A percentile compares a stretch with the other conserved stretches of the same genome.
These are phyloP conservation scores for Tulasnella sp. DNA, from an alignment of 768 basidiomycete species.

Conservation along the genomic window DNA sequence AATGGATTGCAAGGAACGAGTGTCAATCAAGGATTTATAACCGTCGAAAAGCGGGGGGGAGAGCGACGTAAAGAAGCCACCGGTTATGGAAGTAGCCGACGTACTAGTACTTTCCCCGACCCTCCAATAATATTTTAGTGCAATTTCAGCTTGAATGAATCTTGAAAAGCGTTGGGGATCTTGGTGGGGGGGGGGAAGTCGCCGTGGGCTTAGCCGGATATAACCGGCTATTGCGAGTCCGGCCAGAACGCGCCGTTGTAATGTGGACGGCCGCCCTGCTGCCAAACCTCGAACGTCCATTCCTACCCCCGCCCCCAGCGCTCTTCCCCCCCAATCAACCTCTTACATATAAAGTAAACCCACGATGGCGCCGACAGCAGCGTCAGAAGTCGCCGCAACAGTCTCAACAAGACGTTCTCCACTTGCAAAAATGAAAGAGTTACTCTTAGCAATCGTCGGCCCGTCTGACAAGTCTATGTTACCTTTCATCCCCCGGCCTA, in stretches of 20 bases:
- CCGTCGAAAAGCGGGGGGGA: background rate
- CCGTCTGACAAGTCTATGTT: slow-evolving; percentile 18
- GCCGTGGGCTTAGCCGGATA: background rate
- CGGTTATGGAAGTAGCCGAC: background rate
- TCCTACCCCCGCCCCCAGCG: background rate
- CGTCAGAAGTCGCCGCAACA: background rate
- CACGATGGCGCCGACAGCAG: background rate
- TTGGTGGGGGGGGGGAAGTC: background rate
- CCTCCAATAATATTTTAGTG: too few species aligned
- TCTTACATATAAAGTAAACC: background rate
- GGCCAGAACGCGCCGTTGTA: background rate
- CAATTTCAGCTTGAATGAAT: too few species aligned
- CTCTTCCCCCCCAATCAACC: background rate
- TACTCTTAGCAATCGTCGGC: slow-evolving; percentile 8
- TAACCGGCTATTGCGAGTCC: background rate
- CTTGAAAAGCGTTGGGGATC: background rate
- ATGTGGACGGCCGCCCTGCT: background rate
- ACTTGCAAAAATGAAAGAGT: background rate
- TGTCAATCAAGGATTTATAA: too few species aligned
- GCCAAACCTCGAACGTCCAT: background rate
- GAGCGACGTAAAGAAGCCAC: background rate
- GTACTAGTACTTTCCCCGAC: background rate
- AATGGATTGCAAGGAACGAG: background rate
- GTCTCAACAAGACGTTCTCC: background rate
- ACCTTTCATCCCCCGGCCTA: slow-evolving; percentile 21